phyloP scores from a whole-genome alignment of 257 asterid species.

The Capsicum baccatum region DNA sequence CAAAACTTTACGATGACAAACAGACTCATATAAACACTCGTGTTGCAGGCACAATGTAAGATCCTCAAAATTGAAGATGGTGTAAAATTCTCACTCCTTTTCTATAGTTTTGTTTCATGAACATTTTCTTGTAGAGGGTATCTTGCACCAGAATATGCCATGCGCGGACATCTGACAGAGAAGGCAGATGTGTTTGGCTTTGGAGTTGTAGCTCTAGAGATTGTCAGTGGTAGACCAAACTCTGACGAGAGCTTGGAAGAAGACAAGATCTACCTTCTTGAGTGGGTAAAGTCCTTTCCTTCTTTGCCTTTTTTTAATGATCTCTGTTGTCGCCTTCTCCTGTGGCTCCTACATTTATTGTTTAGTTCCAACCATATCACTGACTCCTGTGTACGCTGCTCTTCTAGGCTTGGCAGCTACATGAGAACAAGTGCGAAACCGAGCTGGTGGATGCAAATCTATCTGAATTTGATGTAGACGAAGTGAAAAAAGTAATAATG shows the following conservation, averaged over 20 bases:
- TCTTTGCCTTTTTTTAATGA: not conserved
- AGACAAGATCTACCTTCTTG: slow-evolving; percentile 68
- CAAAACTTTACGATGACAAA: slow-evolving; percentile 71
- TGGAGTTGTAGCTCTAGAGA: slow-evolving; percentile 74
- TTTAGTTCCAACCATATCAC: not conserved
- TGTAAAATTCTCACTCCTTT: not conserved
- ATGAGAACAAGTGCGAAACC: slow-evolving; percentile 45
- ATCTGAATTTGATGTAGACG: slow-evolving; percentile 41
- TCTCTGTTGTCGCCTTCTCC: not conserved
- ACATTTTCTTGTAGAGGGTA: slow-evolving; percentile 54
- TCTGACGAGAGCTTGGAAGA: slow-evolving; percentile 59
- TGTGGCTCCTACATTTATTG: not conserved
- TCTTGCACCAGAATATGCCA: slow-evolving; percentile 83
- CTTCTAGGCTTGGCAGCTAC: slow-evolving; percentile 46
- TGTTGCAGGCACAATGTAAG: slow-evolving; percentile 91
- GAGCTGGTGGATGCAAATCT: slow-evolving; percentile 56
- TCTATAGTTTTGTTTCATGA: not conserved
- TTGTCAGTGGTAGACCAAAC: slow-evolving; percentile 69
- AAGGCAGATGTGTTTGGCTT: slow-evolving; percentile 73
- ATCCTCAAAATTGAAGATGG: slow-evolving; percentile 13
- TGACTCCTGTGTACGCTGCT: not conserved
- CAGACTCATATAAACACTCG: slow-evolving; percentile 84
- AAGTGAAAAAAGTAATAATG: slow-evolving; percentile 54
- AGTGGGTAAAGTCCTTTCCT: slow-evolving; percentile 56
- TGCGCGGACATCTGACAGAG: slow-evolving; percentile 79